phyloP scores from a whole-genome alignment of 805 yeast genomes.

The Saccharomycopsis sp. region DNA sequence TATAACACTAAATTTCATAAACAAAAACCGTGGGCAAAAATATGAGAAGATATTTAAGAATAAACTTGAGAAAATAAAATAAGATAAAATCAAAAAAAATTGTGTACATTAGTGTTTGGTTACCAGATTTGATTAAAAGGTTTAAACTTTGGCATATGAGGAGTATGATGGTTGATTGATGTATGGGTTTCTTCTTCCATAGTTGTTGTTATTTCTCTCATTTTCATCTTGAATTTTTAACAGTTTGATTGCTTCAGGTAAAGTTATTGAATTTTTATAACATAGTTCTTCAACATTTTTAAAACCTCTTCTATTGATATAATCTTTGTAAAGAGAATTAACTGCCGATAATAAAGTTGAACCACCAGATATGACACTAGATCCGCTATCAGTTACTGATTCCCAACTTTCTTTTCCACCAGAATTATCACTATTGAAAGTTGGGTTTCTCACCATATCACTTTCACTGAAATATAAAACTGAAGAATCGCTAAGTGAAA shows the following conservation, averaged over 20 bases:
- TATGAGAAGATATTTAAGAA: neutral
- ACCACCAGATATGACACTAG: constrained; percentile 3
- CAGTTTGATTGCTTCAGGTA: constrained; percentile 23
- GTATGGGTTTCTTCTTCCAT: neutral
- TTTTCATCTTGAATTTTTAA: constrained; percentile 10
- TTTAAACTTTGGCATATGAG: neutral
- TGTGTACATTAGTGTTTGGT: neutral
- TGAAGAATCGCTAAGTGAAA: constrained; percentile 9
- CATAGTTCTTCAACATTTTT: constrained; percentile 18
- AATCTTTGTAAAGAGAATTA: constrained; percentile 20
- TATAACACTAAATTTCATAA: neutral
- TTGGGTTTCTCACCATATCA: constrained; percentile 18
- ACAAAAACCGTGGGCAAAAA: neutral
- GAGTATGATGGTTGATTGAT: neutral
- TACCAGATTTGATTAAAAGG: neutral
- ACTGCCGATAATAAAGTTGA: constrained; percentile 20
- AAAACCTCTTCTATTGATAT: constrained; percentile 15
- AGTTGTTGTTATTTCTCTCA: neutral
- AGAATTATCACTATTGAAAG: neutral
- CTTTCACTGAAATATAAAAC: constrained; percentile 20
- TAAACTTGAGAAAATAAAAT: too few relatives aligned
- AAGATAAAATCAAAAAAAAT: neutral
- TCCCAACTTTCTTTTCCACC: constrained; percentile 11
- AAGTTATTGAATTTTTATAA: constrained; percentile 7
- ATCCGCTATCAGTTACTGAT: constrained; percentile 5